Base-by-base conservation (phyloP, 768 basidiomycete genomes). In the Termitomyces sp. region DNA sequence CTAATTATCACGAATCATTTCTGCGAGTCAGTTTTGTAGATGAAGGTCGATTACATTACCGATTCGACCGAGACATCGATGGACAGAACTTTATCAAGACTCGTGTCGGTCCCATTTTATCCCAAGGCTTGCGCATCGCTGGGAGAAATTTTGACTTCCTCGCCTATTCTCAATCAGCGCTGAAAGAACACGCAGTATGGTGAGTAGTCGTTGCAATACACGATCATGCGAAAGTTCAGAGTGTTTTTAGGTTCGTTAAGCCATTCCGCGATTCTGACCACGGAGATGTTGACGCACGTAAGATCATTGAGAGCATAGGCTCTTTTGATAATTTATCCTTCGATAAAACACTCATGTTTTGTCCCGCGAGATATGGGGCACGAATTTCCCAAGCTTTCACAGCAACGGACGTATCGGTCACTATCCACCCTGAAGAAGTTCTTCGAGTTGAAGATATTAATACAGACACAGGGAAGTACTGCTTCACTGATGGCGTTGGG, bases 311-410 rank as follows among this genome's bases (percentile, higher is more conserved):
- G 4, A 71, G 77, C 47, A 62, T 90, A 1, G 87, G 87, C 7
- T 74, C 69, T 19, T 89, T 89, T 59, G 66, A 77, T 10, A 69
- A 75, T 42, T 70, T 82, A 2, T 37, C 61, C 10, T 79, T 77
- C 32, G 84, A 86, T 62, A 63, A 58, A 12, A 62, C 63, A 0
- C 71, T 89, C 9, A 80, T 77, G n/a, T 71, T 69, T 49, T 87
- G 85, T 58, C 87, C 87, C 4, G 86, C 87, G 21, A 77, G 87
- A 53, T 88, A 85, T 67, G 89, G 81, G 0, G 89, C 89, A 4
- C 75, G 89, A 17, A 76, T 90, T 32, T 85, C 86, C 5, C 87
- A 85, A 65, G 86, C 86, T 0, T 91, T 90, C 67, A 89, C 88
- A 1, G 81, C 87, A 1, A 91, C 89, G 0, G 86, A 90, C 59